Evolutionary conservation across 2,329 filamentous ascomycete genomes (phyloP), one percentile per base, ranked within the genome.

Genomic region (Ascosphaera aggregata): DNA sequence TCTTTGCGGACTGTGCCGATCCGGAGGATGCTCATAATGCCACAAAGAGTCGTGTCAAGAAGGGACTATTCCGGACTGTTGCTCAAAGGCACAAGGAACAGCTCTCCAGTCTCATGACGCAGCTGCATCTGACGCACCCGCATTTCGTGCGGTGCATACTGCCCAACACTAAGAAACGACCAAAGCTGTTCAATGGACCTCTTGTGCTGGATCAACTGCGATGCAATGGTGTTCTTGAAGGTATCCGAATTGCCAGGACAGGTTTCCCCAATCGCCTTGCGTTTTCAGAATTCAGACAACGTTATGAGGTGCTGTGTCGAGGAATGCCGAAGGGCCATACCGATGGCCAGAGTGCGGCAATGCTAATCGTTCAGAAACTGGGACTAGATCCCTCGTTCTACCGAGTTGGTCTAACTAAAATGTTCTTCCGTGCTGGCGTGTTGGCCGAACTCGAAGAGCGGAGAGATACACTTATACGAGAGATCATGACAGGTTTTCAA

Each of bases 161-260:
- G 43, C 91, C 89, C 2, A 98, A 98, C 52, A 89, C 98, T 64
- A 94, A 93, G 59, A 98, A 98, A 59, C 71, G 76, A 18, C 82
- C 89, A 0, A 98, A 98, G 58, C 79, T 85, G 52, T 82, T 95
- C 56, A 80, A 79, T 51, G 81, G 80, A 2, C 72, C 84, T 2
- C 70, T 98, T n/a, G 91, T 98, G 1, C 67, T 98, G 4, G 89
- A 98, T 51, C 91, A 98, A 55, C 64, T 98, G n/a, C 75, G 89
- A 39, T 98, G 89, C 60, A 98, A 98, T 54, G 89, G 89, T 78
- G 89, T 98, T 2, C 66, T 98, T n/a, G 89, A 98, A 60, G 89
- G 89, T 44, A 98, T 98, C 51, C 73, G 89, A 43, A 98, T 98
- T 56, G 89, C 89, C 18, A 74, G 89, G 36, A 98, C 91, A 3